Conservation (phyloP, 176 grass and related monocot genomes). For the Cenchrus purpureus region DNA sequence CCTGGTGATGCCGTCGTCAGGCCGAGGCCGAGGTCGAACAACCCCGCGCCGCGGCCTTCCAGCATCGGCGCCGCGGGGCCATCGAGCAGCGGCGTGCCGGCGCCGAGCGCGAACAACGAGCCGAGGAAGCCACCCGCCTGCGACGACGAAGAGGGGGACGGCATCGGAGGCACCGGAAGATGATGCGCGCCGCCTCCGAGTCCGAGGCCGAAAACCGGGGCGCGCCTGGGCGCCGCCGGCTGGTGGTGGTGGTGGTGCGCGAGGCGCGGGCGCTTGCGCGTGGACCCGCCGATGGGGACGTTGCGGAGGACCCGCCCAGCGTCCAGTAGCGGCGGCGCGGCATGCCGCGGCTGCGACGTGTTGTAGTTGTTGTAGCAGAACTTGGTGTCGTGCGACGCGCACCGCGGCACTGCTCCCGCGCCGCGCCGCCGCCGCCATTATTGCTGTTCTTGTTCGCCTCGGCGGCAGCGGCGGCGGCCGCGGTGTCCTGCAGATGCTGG, state of each 20-base stretch:
- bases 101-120: constrained; percentile 62
- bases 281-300: constrained; percentile 88
- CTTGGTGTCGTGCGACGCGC: constrained; percentile 93
- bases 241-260: constrained; percentile 18
- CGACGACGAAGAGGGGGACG: background rate
- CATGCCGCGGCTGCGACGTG: constrained; percentile 96
- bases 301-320: constrained; percentile 92
- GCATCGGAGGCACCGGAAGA: background rate
- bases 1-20: constrained; percentile 14
- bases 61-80: constrained; percentile 60
- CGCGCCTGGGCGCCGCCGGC: background rate
- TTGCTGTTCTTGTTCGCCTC: background rate
- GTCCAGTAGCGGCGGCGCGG: constrained; percentile 98
- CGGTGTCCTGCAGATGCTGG: constrained; percentile 20
- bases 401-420: constrained; percentile 78
- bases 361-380: constrained; percentile 99
- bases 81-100: constrained; percentile 52
- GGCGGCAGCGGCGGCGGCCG: background rate
- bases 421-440: background rate
- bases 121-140: constrained; percentile 46
- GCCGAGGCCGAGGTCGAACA: constrained; percentile 69
- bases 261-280: constrained; percentile 81
- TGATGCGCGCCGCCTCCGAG: background rate
- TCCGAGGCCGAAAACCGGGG: constrained; percentile 15
- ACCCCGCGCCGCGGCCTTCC: constrained; percentile 51